Evolutionary conservation across 1,139 yeast genomes (phyloP).

Genomic region (Yamadazyma buinensis): DNA sequence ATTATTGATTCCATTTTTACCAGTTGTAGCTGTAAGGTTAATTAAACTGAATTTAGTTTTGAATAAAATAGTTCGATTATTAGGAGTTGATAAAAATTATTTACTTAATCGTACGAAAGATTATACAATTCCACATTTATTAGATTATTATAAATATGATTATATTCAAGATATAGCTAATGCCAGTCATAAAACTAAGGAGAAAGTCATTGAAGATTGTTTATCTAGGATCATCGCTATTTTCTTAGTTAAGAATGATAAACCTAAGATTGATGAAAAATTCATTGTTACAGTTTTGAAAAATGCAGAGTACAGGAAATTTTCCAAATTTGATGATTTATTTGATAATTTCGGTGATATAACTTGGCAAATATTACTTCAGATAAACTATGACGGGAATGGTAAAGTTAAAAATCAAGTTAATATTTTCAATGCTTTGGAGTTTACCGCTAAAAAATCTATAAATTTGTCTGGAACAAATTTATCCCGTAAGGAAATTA

Average conservation of each 20-base stretch:
- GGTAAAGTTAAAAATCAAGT: slow-evolving; percentile 26
- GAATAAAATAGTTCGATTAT: slow-evolving; percentile 56
- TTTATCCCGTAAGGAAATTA: slow-evolving; percentile 10
- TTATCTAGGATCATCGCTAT: slow-evolving; percentile 40
- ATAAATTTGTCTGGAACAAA: slow-evolving; percentile 10
- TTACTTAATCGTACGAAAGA: slow-evolving; percentile 68
- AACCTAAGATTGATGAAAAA: slow-evolving; percentile 37
- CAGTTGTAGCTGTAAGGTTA: slow-evolving; percentile 65
- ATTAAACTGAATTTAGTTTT: slow-evolving; percentile 61
- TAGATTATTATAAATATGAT: slow-evolving; percentile 62
- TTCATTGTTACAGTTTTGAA: slow-evolving; percentile 53
- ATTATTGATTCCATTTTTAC: slow-evolving; percentile 73
- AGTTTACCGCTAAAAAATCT: slow-evolving; percentile 34
- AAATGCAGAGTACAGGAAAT: slow-evolving; percentile 45
- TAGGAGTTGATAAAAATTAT: slow-evolving; percentile 57
- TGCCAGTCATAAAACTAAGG: slow-evolving; percentile 30
- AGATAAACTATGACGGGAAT: slow-evolving; percentile 29
- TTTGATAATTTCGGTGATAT: slow-evolving; percentile 42
- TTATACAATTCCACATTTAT: slow-evolving; percentile 72
- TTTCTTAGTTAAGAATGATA: slow-evolving; percentile 33
- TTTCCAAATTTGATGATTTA: slow-evolving; percentile 37
- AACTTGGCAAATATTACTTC: slow-evolving; percentile 39
- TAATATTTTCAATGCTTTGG: slow-evolving; percentile 37
- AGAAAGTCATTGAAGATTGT: slow-evolving; percentile 32
- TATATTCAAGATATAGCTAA: slow-evolving; percentile 53